Evolutionary conservation across 306 rosid genomes (phyloP), one percentile per base, ranked within the genome.

Genomic region (Dalbergia cultrata): DNA sequence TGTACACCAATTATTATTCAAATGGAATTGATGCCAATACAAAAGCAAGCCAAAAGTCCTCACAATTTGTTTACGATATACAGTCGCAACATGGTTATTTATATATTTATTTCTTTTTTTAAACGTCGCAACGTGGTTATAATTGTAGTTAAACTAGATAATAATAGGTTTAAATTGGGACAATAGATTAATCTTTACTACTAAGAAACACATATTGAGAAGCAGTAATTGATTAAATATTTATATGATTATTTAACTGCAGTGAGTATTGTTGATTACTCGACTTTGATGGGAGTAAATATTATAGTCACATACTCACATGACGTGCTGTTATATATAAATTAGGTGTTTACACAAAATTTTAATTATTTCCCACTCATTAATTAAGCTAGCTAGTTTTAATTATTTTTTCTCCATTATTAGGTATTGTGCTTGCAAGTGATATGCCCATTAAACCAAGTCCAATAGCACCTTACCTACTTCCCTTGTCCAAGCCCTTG

Each of bases 371-470:
- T 74, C 78, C 79, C 72, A 74, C 79, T 74, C 31, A 56, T 63
- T 54, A 61, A 70, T 83, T 67, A 76, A 82, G 1, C 81, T 37
- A 43, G 1, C 83, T 47, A 35, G 65, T 75, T 75, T 80, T 71
- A 62, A 82, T 69, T 16, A 85, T 58, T 69, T 4, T 60, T 74
- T 33, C 78, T 80, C 86, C 81, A 88, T 83, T 82, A 81, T 82
- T 31, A 63, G 58, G 7, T 66, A 53, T 84, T 82, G 85, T 80
- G 93, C 67, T 84, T 69, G 83, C 37, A 85, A 83, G 93, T 88
- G 97, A 89, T 74, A 80, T 84, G 41, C 82, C 91, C 95, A 92
- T 89, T 89, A 84, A 80, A 70, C 73, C 70, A 41, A 59, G 69
- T 83, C 80, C 11, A 80, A 80, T 64, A 68, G 83, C 76, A 85